phyloP scores from a whole-genome alignment of 371 early-diverging fungal genomes.

The Mortierella sp. region DNA sequence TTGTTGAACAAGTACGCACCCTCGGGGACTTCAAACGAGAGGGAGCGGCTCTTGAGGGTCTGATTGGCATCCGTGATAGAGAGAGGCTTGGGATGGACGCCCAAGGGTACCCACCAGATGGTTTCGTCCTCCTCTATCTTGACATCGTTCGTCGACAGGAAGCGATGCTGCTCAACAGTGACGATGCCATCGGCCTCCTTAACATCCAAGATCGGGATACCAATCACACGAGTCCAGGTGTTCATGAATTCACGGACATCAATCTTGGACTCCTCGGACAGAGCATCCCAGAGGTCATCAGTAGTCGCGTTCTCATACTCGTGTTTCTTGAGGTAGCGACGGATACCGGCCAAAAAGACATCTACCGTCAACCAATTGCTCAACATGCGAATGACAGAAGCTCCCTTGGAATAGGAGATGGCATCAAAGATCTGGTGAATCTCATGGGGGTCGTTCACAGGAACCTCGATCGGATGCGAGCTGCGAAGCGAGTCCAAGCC shows the following conservation, averaged over 20 bases:
- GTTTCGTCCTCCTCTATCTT: constrained; percentile 71
- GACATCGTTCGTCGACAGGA: constrained; percentile 77
- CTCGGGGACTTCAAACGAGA: constrained; percentile 47
- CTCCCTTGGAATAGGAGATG: constrained; percentile 91
- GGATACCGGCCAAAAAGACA: constrained; percentile 82
- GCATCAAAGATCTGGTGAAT: constrained; percentile 86
- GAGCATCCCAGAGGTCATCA: constrained; percentile 85
- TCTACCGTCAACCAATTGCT: constrained; percentile 80
- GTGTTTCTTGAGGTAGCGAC: constrained; percentile 82
- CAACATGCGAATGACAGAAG: constrained; percentile 92
- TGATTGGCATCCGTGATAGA: constrained; percentile 39
- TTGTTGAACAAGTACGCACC: constrained; percentile 71
- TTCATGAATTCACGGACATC: constrained; percentile 84
- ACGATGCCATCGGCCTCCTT: constrained; percentile 56
- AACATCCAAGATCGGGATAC: constrained; percentile 83
- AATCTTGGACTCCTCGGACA: constrained; percentile 72
- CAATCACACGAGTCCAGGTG: constrained; percentile 86
- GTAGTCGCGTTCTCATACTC: constrained; percentile 86
- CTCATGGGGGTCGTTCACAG: constrained; percentile 79
- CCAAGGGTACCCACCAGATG: constrained; percentile 82
- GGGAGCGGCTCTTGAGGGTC: constrained; percentile 50
- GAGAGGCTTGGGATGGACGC: constrained; percentile 44
- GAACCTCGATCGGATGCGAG: constrained; percentile 91
- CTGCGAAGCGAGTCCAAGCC: constrained; percentile 80
- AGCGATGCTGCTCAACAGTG: constrained; percentile 77